Percentiles rank a stretch among this genome's conserved stretches.
Conservation (phyloP, 768 basidiomycete species). For the Suillus fuscotomentosus region DNA sequence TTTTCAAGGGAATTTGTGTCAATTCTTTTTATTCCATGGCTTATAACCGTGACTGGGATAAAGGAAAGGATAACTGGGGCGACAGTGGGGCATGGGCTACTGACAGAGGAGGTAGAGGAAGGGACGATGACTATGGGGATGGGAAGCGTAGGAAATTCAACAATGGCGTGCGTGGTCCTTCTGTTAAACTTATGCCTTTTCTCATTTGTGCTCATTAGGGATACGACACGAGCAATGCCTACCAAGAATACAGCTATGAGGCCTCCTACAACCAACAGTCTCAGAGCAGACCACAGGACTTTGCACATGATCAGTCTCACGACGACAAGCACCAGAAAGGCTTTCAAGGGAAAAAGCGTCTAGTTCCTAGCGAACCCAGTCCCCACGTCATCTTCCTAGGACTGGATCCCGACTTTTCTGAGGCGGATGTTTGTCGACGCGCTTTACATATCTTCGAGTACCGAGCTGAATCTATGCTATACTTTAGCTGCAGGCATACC, state of each 20-base stretch:
- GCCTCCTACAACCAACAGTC: constrained; percentile 28
- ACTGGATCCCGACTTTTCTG: constrained; percentile 87
- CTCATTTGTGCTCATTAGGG: constrained; percentile 36
- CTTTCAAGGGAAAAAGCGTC: constrained; percentile 66
- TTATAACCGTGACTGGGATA: constrained; percentile 86
- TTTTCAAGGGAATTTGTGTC: constrained; percentile 9
- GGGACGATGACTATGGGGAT: constrained; percentile 71
- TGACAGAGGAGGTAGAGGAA: constrained; percentile 43
- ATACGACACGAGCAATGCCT: constrained; percentile 47
- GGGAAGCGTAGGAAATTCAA: constrained; percentile 81
- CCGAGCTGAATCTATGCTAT: constrained; percentile 34
- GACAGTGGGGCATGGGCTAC: constrained; percentile 44
- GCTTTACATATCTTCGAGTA: constrained; percentile 34
- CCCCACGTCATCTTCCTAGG: constrained; percentile 96
- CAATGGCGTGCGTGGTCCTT: constrained; percentile 54
- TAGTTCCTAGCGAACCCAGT: constrained; percentile 81
- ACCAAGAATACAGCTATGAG: constrained; percentile 46
- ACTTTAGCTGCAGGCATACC: constrained; percentile 75
- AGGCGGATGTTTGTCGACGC: constrained; percentile 79
- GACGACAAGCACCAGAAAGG: constrained; percentile 46
- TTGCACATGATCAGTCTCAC: constrained; percentile 46
- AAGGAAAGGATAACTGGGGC: constrained; percentile 64
- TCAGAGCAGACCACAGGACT: constrained; percentile 26
- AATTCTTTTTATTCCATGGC: constrained; percentile 45
- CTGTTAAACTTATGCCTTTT: background rate